Evolutionary conservation across 1,139 yeast species (phyloP).

Genomic region (Yamadazyma sp.): DNA sequence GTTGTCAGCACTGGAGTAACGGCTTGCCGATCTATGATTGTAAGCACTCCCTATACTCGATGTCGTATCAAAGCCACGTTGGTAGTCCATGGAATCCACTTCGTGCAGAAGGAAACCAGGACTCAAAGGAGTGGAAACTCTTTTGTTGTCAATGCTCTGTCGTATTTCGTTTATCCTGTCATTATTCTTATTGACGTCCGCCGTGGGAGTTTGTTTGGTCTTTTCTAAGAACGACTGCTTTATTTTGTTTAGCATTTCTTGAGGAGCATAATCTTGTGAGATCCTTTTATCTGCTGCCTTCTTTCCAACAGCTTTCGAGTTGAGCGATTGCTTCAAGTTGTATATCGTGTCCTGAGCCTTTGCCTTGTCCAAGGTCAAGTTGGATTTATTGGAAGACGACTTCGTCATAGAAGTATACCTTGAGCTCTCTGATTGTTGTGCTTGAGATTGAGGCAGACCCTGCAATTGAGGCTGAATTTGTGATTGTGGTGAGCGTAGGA

Average conservation of each 20-base stretch:
- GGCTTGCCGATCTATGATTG: conserved; percentile 1
- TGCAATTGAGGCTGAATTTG: background rate
- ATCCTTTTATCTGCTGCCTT: conserved; percentile 19
- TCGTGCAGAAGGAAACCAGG: background rate
- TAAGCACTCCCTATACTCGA: background rate
- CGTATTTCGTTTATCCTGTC: conserved; percentile 23
- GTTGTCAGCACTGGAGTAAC: conserved; percentile 9
- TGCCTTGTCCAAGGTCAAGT: conserved; percentile 11
- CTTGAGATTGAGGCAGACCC: background rate
- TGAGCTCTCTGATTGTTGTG: too few relatives aligned
- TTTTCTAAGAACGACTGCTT: conserved; percentile 27
- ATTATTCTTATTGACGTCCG: conserved; percentile 13
- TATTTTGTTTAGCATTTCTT: conserved; percentile 28
- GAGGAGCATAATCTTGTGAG: conserved; percentile 24
- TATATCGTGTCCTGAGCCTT: conserved; percentile 26
- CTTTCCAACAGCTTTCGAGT: conserved; percentile 19
- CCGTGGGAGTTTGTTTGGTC: conserved; percentile 12
- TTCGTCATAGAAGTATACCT: conserved; percentile 3
- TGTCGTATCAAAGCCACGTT: background rate
- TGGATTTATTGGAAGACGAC: conserved; percentile 11
- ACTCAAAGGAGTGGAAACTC: conserved; percentile 15
- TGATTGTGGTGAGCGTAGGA: conserved; percentile 5
- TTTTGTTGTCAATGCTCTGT: conserved; percentile 29
- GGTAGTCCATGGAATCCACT: background rate
- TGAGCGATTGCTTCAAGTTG: conserved; percentile 24